phyloP scores from a whole-genome alignment of 306 rosid genomes.

The Argentina anserina region DNA sequence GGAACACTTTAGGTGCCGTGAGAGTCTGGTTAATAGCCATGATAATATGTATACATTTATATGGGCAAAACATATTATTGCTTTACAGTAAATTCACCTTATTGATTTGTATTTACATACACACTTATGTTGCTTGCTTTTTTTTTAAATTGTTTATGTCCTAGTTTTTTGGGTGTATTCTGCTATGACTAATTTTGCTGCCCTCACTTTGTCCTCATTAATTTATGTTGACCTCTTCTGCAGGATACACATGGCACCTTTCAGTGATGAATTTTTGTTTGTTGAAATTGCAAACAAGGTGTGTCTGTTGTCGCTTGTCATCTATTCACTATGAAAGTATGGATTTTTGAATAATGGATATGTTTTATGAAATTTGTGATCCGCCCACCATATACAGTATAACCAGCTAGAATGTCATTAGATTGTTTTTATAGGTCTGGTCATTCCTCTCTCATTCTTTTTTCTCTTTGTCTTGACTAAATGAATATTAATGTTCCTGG shows the following conservation, averaged over 20 bases:
- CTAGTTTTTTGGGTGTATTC: neutral
- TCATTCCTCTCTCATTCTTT: neutral
- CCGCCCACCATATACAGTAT: neutral
- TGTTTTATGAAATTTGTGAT: neutral
- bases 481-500: slow-evolving; percentile 6
- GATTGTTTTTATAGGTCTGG: neutral
- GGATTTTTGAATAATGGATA: neutral
- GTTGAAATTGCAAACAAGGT: slow-evolving; percentile 97
- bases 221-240: slow-evolving; percentile 41
- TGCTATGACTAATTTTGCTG: neutral
- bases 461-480: neutral
- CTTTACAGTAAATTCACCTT: neutral
- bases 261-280: slow-evolving; percentile 92
- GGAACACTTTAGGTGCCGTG: too few species aligned
- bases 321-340: neutral
- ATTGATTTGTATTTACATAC: neutral
- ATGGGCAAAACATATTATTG: neutral
- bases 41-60: neutral
- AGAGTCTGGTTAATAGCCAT: neutral
- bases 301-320: slow-evolving; percentile 22
- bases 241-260: slow-evolving; percentile 99
- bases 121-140: neutral
- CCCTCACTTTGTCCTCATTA: slow-evolving; percentile 27
- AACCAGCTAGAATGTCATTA: neutral
- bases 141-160: neutral